Percentiles rank a stretch among this genome's conserved stretches.
Conservation (phyloP, 768 basidiomycete genomes). For the Suillus alpinus region DNA sequence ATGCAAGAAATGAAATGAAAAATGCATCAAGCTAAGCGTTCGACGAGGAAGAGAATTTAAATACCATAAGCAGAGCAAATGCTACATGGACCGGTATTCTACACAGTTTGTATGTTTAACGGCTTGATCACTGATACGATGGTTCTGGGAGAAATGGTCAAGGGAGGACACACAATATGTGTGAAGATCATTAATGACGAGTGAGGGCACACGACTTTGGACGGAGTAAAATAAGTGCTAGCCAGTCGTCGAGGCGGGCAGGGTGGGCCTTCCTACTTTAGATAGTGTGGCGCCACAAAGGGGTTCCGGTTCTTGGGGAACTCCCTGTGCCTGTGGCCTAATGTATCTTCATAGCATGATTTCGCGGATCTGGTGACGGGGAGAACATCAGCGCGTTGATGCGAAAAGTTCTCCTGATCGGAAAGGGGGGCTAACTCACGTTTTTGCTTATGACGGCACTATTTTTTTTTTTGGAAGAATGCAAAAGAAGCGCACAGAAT, state of each 20-base stretch:
- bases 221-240: not conserved
- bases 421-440: conserved; percentile 42
- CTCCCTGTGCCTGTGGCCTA: not conserved
- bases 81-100: not conserved
- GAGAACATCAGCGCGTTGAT: conserved; percentile 6
- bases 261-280: not conserved
- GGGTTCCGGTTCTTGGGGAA: not conserved
- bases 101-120: too few relatives aligned
- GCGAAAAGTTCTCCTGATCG: not conserved
- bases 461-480: conserved; percentile 9
- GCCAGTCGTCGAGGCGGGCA: not conserved
- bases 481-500: conserved; percentile 4
- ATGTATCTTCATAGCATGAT: conserved; percentile 43
- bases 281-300: not conserved
- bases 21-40: not conserved
- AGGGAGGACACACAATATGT: not conserved
- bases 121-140: not conserved
- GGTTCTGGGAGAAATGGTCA: not conserved
- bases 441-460: conserved; percentile 71
- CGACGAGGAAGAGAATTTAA: not conserved
- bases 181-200: not conserved
- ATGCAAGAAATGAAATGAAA: not conserved
- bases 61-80: not conserved
- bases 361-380: conserved; percentile 42
- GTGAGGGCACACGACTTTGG: not conserved